Evolutionary conservation across 441 rosid species (phyloP).

Genomic region (Melastoma candidum): DNA sequence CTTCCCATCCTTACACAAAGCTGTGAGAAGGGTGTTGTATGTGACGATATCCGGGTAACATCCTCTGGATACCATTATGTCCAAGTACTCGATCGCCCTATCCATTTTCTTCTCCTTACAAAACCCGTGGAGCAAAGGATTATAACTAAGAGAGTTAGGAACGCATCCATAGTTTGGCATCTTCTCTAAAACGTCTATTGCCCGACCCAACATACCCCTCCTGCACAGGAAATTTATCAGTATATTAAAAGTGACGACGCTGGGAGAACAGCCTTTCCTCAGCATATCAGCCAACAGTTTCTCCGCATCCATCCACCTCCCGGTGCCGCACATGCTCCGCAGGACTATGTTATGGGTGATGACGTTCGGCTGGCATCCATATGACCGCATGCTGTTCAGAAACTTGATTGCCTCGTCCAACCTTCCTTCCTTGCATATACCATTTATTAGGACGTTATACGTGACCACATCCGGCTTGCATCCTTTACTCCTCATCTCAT

Average conservation of each 20-base stretch:
- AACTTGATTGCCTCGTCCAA: slow-evolving; percentile 78
- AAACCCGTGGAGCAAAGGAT: slow-evolving; percentile 73
- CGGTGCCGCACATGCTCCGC: slow-evolving; percentile 77
- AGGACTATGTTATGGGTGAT: slow-evolving; percentile 71
- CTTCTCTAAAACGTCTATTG: slow-evolving; percentile 71
- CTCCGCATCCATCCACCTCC: slow-evolving; percentile 91
- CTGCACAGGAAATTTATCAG: slow-evolving; percentile 80
- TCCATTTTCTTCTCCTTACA: slow-evolving; percentile 89
- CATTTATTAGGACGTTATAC: slow-evolving; percentile 78
- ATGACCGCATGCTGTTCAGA: slow-evolving; percentile 53
- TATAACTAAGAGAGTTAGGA: slow-evolving; percentile 74
- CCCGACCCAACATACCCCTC: slow-evolving; percentile 67
- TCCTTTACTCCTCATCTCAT: slow-evolving; percentile 74
- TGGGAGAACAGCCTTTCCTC: slow-evolving; percentile 63
- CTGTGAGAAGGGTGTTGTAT: slow-evolving; percentile 80
- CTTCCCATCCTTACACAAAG: slow-evolving; percentile 78
- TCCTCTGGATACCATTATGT: slow-evolving; percentile 73
- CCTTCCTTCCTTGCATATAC: slow-evolving; percentile 78
- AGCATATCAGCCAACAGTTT: slow-evolving; percentile 64
- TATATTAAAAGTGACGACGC: slow-evolving; percentile 77
- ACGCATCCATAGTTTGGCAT: slow-evolving; percentile 75
- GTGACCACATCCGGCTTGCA: slow-evolving; percentile 83
- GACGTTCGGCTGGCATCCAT: slow-evolving; percentile 70
- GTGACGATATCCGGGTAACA: slow-evolving; percentile 93
- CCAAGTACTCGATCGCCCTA: slow-evolving; percentile 69